Evolutionary conservation across 208 protist species (phyloP).

Genomic region (Acanthamoeba royreba): DNA sequence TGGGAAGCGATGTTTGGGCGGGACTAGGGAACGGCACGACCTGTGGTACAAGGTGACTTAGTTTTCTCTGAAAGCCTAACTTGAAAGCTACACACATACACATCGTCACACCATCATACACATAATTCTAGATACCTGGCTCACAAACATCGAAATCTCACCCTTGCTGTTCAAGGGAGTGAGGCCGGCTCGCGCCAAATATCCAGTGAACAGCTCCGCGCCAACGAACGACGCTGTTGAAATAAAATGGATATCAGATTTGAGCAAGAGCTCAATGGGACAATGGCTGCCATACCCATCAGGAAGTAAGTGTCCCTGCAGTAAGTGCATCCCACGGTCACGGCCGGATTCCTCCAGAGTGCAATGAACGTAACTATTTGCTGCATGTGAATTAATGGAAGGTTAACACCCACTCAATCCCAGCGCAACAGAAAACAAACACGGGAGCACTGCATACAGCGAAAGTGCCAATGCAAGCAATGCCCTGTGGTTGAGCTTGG

Average conservation of each 20-base stretch:
- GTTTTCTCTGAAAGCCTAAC: too few species aligned
- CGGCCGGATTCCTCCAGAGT: neutral
- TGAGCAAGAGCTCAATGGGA: too few species aligned
- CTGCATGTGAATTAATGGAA: too few species aligned
- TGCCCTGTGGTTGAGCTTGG: neutral
- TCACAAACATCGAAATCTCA: neutral
- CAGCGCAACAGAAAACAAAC: neutral
- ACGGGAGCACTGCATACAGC: neutral
- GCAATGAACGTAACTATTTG: neutral
- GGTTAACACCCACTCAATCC: too few species aligned
- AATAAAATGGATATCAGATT: too few species aligned
- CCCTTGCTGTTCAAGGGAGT: neutral
- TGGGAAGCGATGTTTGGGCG: neutral
- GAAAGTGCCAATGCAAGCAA: neutral
- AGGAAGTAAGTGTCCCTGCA: neutral
- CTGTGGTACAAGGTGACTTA: too few species aligned
- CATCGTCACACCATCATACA: neutral
- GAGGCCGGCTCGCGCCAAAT: neutral
- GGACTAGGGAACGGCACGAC: neutral
- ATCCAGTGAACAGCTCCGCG: neutral
- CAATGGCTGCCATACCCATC: conserved; percentile 16
- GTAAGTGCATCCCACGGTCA: neutral
- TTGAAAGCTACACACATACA: too few species aligned
- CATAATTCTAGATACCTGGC: neutral
- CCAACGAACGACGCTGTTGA: conserved; percentile 11